Evolutionary conservation across 1,139 yeast species (phyloP).

Genomic region (Scheffersomyces stambukii): DNA sequence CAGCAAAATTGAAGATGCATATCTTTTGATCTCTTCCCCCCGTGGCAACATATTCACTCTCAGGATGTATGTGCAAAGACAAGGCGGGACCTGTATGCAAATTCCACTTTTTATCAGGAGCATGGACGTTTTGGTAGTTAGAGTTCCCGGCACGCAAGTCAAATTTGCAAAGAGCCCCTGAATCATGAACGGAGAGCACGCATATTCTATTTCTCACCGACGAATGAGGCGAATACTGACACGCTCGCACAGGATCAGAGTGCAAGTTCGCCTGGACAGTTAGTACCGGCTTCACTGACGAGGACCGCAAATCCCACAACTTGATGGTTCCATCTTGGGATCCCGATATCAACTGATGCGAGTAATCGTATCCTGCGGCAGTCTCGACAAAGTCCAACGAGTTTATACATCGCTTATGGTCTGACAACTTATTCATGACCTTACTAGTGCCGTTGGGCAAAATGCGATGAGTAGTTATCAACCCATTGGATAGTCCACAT

Average conservation of each 20-base stretch:
- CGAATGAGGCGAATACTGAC: conserved; percentile 55
- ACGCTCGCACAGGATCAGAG: conserved; percentile 61
- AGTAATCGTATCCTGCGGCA: too few species aligned
- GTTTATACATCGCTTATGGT: conserved; percentile 79
- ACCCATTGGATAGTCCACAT: conserved; percentile 42
- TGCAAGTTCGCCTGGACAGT: conserved; percentile 46
- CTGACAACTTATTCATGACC: conserved; percentile 47
- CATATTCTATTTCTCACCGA: conserved; percentile 27
- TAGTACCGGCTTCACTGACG: conserved; percentile 41
- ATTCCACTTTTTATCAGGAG: conserved; percentile 68
- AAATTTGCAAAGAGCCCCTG: conserved; percentile 83
- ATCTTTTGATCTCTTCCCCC: conserved; percentile 91
- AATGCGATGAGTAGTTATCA: conserved; percentile 30
- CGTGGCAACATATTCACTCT: conserved; percentile 73
- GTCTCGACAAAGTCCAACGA: conserved; percentile 61
- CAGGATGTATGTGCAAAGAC: conserved; percentile 86
- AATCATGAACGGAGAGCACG: conserved; percentile 71
- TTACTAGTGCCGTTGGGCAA: conserved; percentile 35
- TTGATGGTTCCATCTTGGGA: conserved; percentile 89
- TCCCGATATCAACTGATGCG: conserved; percentile 68
- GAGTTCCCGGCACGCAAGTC: conserved; percentile 51
- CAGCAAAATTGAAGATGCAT: conserved; percentile 68
- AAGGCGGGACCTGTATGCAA: conserved; percentile 93
- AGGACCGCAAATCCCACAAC: conserved; percentile 78
- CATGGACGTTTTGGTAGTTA: conserved; percentile 11